Conservation (phyloP, 106 monocot genomes). For the Gastrodia elata region DNA sequence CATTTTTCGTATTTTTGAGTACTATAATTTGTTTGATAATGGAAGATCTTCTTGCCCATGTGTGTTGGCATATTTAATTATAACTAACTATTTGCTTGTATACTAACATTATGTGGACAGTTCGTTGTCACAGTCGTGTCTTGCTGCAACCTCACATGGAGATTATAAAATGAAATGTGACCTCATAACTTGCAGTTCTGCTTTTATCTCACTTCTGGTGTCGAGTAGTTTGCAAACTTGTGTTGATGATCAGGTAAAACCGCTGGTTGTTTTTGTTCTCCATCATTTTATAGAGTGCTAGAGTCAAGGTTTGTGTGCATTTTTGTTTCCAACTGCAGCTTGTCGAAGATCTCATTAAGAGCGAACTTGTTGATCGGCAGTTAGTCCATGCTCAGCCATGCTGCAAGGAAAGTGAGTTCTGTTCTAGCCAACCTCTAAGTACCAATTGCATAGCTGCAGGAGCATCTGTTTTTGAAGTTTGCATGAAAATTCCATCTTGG, state of each 20-base stretch:
- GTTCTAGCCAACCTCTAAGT: conserved; percentile 27
- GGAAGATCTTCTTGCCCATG: too few species aligned
- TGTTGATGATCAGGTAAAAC: conserved; percentile 57
- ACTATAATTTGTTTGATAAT: not conserved
- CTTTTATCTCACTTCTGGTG: conserved; percentile 62
- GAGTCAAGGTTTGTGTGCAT: not conserved
- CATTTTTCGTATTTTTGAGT: not conserved
- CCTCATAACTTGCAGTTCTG: conserved; percentile 50
- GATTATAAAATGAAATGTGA: conserved; percentile 74
- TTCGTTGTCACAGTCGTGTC: conserved; percentile 56
- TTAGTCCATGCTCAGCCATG: conserved; percentile 27
- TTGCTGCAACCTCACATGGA: conserved; percentile 48
- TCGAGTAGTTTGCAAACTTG: conserved; percentile 64
- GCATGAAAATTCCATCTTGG: conserved; percentile 55
- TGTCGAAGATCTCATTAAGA: conserved; percentile 58
- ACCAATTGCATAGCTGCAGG: conserved; percentile 50
- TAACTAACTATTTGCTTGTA: too few species aligned
- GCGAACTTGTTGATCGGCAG: conserved; percentile 48
- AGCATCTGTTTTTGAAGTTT: conserved; percentile 55
- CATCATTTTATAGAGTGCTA: not conserved
- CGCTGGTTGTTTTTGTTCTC: not conserved
- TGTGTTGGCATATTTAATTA: too few species aligned
- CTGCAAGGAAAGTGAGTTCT: conserved; percentile 23
- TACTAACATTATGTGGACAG: conserved; percentile 13
- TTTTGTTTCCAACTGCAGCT: conserved; percentile 27